Conservation (phyloP, 192 early-diverging fungal genomes). For the Rhizophagus clarus region DNA sequence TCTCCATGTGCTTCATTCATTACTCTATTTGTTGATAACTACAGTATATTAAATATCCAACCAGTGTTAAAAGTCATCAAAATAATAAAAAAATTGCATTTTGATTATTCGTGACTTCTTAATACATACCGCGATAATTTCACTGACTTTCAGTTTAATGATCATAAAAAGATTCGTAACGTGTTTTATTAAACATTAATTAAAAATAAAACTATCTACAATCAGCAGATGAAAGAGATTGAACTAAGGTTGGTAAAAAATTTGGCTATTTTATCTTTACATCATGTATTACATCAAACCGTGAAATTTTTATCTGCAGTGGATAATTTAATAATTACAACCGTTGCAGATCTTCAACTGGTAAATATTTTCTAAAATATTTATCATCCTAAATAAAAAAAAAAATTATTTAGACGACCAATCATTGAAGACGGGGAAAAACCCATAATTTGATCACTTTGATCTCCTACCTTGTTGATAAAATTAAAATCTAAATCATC, state of each 20-base stretch:
- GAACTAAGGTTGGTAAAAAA: constrained; percentile 55
- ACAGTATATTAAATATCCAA: neutral
- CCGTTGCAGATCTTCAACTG: constrained; percentile 71
- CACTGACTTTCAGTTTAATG: constrained; percentile 50
- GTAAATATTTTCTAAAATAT: constrained; percentile 67
- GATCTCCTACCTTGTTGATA: too few relatives aligned
- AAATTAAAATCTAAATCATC: constrained; percentile 54
- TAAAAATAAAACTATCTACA: constrained; percentile 63
- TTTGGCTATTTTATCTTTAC: constrained; percentile 49
- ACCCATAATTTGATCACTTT: too few relatives aligned
- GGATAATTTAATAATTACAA: constrained; percentile 66
- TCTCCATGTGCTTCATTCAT: constrained; percentile 58
- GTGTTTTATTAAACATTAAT: constrained; percentile 64
- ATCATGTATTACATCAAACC: constrained; percentile 55
- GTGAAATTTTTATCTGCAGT: constrained; percentile 40
- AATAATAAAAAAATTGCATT: too few relatives aligned
- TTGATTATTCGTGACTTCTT: neutral
- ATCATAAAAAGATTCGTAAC: constrained; percentile 55
- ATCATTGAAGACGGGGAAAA: too few relatives aligned
- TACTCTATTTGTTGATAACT: too few relatives aligned
- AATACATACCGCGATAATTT: constrained; percentile 51
- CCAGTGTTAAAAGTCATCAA: neutral
- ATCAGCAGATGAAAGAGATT: constrained; percentile 60
- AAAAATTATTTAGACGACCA: neutral
- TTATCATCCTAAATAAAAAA: constrained; percentile 39